Base-by-base conservation (phyloP, 192 early-diverging fungal species). In the Kickxella alabastrina region DNA sequence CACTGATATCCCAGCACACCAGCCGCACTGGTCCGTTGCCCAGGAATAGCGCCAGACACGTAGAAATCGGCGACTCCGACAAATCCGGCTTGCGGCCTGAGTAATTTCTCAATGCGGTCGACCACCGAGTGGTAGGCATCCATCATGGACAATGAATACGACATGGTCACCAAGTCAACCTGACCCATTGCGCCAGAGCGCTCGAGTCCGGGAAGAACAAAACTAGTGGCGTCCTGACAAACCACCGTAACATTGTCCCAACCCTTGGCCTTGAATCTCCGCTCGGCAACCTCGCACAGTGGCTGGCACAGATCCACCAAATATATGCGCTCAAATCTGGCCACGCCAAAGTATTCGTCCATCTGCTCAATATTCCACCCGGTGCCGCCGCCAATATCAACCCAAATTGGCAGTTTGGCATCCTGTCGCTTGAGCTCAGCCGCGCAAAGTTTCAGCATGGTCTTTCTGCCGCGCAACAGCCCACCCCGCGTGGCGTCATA, bases 71-170 rank as follows among this genome's bases (percentile, higher is more conserved):
- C 67, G 25, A 93, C 88, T 31, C 87, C 90, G 29, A 90, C 54
- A 25, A 92, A 74, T 46, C 90, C 90, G 10, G 62, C 40, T 18
- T 75, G 68, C 17, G 83, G 78, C 6, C 67, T 57, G 1, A 92
- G 68, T 13, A 92, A 57, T 3, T 51, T 54, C n/a, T 73, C 49
- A 24, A 90, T 60, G 14, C 80, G 77, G 56, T 91, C 89, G 27
- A 93, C 68, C 7, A 88, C 79, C 9, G 85, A 66, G 47, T 77
- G 82, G 52, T 81, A 87, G 40, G 60, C 52, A 34, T 90, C 89
- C 44, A 93, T 88, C 91, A 93, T 93, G 3, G 91, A 89, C 19
- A 93, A 69, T 5, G 91, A 91, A 78, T 93, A 93, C 7, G 86
- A 89, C 85, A 91, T 85, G 41, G 89, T 91, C 26, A 93, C 71